A percentile compares a stretch with the other conserved stretches of the same genome.
Conservation (phyloP, 495 filamentous ascomycete species). For the Pseudomonodictys pantanalensis region DNA sequence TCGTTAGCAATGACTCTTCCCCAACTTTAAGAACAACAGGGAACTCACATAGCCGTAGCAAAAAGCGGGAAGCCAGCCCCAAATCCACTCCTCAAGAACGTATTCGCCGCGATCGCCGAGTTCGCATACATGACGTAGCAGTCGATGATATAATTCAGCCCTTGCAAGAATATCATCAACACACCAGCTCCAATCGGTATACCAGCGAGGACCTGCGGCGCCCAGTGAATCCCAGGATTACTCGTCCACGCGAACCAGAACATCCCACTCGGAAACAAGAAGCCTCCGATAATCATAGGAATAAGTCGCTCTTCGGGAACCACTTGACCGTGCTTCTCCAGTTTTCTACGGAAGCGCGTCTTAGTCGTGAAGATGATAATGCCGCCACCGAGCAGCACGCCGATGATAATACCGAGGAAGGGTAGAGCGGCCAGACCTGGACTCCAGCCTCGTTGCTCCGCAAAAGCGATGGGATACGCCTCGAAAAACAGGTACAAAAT, state of each 20-base stretch:
- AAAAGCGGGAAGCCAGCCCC: conserved; percentile 46
- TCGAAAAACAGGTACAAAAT: conserved; percentile 41
- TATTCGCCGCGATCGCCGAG: conserved; percentile 51
- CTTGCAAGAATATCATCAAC: conserved; percentile 43
- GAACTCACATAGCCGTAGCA: conserved; percentile 26
- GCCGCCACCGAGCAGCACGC: conserved; percentile 16
- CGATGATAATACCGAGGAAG: conserved; percentile 28
- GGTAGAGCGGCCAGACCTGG: conserved; percentile 37
- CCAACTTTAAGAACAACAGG: background rate
- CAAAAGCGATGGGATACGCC: conserved; percentile 40
- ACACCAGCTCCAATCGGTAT: conserved; percentile 36
- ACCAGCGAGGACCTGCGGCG: conserved; percentile 37
- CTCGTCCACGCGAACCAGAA: conserved; percentile 43
- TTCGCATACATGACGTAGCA: conserved; percentile 59
- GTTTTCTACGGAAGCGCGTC: conserved; percentile 22
- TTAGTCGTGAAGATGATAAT: conserved; percentile 23
- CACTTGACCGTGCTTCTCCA: conserved; percentile 23
- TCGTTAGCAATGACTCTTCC: background rate
- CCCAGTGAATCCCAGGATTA: conserved; percentile 30
- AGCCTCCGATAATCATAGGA: conserved; percentile 40
- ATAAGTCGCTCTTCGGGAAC: conserved; percentile 39
- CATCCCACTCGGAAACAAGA: conserved; percentile 34
- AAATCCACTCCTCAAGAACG: conserved; percentile 44
- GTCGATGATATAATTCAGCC: conserved; percentile 64
- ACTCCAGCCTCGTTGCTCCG: conserved; percentile 36